These are phyloP conservation scores for Citrus mangshanensis DNA, from an alignment of 345 rosid genomes.

Conservation along the genomic window DNA sequence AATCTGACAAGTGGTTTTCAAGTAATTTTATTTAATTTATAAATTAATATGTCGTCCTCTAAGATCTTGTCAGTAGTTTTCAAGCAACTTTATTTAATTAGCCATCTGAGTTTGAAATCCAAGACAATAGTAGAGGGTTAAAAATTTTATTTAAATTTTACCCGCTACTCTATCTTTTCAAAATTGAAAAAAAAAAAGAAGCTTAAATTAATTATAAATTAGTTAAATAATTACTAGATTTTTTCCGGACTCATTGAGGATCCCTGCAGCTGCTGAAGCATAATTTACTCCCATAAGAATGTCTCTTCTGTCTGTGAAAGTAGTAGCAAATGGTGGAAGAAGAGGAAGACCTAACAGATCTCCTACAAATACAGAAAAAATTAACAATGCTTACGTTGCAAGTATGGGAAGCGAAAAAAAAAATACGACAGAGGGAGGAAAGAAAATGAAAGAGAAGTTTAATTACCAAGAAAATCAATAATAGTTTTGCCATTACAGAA, in stretches of 20 bases:
- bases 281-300: slow-evolving; percentile 63
- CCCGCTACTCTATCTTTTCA: no score
- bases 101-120: fast-evolving
- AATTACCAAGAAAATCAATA: slow-evolving; percentile 63
- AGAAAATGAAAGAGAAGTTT: not conserved
- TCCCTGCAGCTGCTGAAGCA: slow-evolving; percentile 91
- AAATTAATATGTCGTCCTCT: no score
- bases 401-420: no score
- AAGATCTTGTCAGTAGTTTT: fast-evolving
- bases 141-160: no score
- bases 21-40: no score
- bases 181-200: not conserved
- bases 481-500: slow-evolving; percentile 79
- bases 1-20: fast-evolving
- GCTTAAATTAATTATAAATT: not conserved
- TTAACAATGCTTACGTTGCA: not conserved
- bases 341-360: slow-evolving; percentile 59
- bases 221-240: slow-evolving; percentile 23
- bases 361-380: slow-evolving; percentile 31
- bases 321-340: slow-evolving; percentile 51
- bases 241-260: slow-evolving; percentile 67
- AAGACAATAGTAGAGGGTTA: no score
- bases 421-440: no score
- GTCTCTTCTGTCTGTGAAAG: slow-evolving; percentile 33
- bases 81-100: no score